phyloP scores from a whole-genome alignment of 2,329 filamentous ascomycete species.

The Cladosporium sphaerospermum region DNA sequence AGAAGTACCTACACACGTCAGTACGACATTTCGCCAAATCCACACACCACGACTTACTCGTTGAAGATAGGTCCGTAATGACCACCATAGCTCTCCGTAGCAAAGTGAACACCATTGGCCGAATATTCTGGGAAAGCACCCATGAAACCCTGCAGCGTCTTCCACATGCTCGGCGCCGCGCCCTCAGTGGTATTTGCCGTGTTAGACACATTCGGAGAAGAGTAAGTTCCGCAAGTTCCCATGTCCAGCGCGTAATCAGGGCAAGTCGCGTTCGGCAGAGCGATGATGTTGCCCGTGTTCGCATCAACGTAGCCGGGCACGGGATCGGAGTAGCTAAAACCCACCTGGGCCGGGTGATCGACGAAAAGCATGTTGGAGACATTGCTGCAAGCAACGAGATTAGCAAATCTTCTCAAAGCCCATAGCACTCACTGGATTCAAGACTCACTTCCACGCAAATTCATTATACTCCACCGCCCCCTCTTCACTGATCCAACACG shows the following conservation, averaged over 20 bases:
- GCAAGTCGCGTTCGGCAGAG: slow-evolving; percentile 20
- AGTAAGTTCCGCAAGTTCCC: slow-evolving; percentile 50
- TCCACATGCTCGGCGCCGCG: slow-evolving; percentile 56
- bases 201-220: slow-evolving; percentile 43
- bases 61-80: slow-evolving; percentile 14
- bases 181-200: slow-evolving; percentile 48
- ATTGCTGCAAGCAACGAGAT: slow-evolving; percentile 28
- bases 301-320: slow-evolving; percentile 22
- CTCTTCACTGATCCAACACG: slow-evolving; percentile 38
- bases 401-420: background rate
- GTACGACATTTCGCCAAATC: background rate
- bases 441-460: slow-evolving; percentile 51
- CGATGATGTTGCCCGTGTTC: slow-evolving; percentile 34
- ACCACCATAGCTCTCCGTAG: slow-evolving; percentile 22
- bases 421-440: background rate
- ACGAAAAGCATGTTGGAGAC: slow-evolving; percentile 64
- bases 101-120: slow-evolving; percentile 29
- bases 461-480: slow-evolving; percentile 51
- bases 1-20: slow-evolving; percentile 20
- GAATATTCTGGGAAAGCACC: slow-evolving; percentile 47
- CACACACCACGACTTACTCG: background rate
- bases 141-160: slow-evolving; percentile 57
- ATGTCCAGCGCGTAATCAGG: slow-evolving; percentile 16
- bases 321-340: slow-evolving; percentile 50
- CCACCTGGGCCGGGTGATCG: slow-evolving; percentile 58